Evolutionary conservation across 2,329 filamentous ascomycete genomes (phyloP).

Genomic region (Aspergillus pseudonomiae): DNA sequence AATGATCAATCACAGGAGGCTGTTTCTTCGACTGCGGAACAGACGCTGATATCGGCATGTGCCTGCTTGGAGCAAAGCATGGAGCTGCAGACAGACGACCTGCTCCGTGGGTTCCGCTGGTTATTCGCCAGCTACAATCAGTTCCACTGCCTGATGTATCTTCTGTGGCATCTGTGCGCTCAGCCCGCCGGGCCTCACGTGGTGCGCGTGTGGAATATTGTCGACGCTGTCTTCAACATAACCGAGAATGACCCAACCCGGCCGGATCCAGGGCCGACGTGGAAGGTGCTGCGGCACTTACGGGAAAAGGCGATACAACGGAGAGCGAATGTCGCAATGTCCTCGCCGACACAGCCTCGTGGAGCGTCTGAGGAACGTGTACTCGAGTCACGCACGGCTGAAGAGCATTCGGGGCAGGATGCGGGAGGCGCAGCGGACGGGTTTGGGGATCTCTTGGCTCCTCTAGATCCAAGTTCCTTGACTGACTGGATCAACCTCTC

Average conservation of each 20-base stretch:
- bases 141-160: conserved; percentile 46
- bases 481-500: conserved; percentile 3
- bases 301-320: neutral
- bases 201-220: conserved; percentile 34
- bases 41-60: conserved; percentile 38
- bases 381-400: neutral
- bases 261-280: conserved; percentile 1
- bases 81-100: conserved; percentile 37
- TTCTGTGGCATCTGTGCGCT: conserved; percentile 47
- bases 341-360: neutral
- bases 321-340: neutral
- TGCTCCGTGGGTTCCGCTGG: conserved; percentile 42
- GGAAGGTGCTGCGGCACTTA: conserved; percentile 1
- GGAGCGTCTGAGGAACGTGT: neutral
- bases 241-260: neutral
- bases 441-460: neutral
- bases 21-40: conserved; percentile 22
- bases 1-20: conserved; percentile 3
- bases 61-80: conserved; percentile 36
- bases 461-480: neutral
- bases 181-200: conserved; percentile 30
- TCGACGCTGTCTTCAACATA: conserved; percentile 11
- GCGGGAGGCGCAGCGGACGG: neutral
- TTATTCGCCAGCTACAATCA: conserved; percentile 42
- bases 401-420: neutral